phyloP scores from a whole-genome alignment of 371 early-diverging fungal genomes.

The Hamiltosporidium tvaerminnensis region DNA sequence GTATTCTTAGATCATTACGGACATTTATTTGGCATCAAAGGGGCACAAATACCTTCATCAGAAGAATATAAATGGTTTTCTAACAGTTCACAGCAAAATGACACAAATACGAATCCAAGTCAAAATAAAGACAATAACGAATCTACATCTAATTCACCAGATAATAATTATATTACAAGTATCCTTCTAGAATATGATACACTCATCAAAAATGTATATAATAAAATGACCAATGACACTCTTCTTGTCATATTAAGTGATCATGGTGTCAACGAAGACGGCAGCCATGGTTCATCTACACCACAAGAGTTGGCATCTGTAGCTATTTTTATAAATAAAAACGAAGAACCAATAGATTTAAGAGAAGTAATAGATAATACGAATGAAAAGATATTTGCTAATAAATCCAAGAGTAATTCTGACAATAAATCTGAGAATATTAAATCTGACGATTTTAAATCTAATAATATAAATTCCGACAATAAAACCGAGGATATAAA shows the following conservation, averaged over 20 bases:
- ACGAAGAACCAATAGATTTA: neutral
- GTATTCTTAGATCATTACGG: slow-evolving; percentile 2
- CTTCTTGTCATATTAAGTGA: slow-evolving; percentile 47
- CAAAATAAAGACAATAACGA: neutral
- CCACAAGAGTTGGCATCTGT: slow-evolving; percentile 39
- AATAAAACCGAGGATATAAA: too few relatives aligned
- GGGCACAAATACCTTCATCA: too few relatives aligned
- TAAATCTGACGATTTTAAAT: too few relatives aligned
- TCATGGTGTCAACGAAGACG: slow-evolving; percentile 52
- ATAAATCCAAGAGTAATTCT: too few relatives aligned
- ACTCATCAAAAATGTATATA: slow-evolving; percentile 29
- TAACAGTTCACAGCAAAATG: neutral
- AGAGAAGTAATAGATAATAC: too few relatives aligned
- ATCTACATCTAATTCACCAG: slow-evolving; percentile 6
- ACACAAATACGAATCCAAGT: neutral
- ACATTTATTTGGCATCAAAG: neutral
- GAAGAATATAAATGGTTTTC: too few relatives aligned
- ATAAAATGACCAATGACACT: slow-evolving; percentile 42
- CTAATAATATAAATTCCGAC: too few relatives aligned
- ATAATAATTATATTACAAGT: slow-evolving; percentile 20
- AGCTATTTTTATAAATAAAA: slow-evolving; percentile 33
- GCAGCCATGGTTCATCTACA: slow-evolving; percentile 46
- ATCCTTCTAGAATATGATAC: slow-evolving; percentile 21
- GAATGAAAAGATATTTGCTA: too few relatives aligned
- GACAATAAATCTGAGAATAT: too few relatives aligned